Conservation (phyloP, 805 yeast genomes). For the Teunomyces funiuensis region DNA sequence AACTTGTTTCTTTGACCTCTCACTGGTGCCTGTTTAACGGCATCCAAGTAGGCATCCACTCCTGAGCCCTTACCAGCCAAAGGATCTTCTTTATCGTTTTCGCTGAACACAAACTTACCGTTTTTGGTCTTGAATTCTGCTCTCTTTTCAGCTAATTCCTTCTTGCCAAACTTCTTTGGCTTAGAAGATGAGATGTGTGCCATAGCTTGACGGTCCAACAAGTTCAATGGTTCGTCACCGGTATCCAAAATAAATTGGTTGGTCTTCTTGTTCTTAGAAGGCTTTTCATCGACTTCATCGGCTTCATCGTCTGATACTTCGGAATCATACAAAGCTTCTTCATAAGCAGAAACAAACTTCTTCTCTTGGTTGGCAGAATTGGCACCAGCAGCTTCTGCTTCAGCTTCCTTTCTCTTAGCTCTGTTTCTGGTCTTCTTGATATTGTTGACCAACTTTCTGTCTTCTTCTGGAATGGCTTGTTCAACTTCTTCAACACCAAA, state of each 20-base stretch:
- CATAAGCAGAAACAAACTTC: constrained; percentile 82
- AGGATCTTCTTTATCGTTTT: constrained; percentile 40
- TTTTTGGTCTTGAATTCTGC: constrained; percentile 51
- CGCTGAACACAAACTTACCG: constrained; percentile 70
- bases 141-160: constrained; percentile 35
- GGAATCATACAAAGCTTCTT: constrained; percentile 83
- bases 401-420: constrained; percentile 68
- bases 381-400: constrained; percentile 29
- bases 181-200: constrained; percentile 87
- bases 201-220: constrained; percentile 79
- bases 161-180: constrained; percentile 60
- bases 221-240: constrained; percentile 78
- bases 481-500: constrained; percentile 89
- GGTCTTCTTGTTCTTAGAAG: constrained; percentile 31
- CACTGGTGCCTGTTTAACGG: constrained; percentile 88
- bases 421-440: constrained; percentile 85
- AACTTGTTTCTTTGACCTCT: constrained; percentile 91
- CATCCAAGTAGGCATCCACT: constrained; percentile 89
- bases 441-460: constrained; percentile 75
- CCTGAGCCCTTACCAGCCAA: constrained; percentile 50
- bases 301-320: constrained; percentile 60
- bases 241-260: constrained; percentile 76
- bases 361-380: constrained; percentile 29
- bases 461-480: constrained; percentile 84
- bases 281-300: constrained; percentile 47